Evolutionary conservation across 805 yeast genomes (phyloP).

Genomic region (Wickerhamiella qilinensis): DNA sequence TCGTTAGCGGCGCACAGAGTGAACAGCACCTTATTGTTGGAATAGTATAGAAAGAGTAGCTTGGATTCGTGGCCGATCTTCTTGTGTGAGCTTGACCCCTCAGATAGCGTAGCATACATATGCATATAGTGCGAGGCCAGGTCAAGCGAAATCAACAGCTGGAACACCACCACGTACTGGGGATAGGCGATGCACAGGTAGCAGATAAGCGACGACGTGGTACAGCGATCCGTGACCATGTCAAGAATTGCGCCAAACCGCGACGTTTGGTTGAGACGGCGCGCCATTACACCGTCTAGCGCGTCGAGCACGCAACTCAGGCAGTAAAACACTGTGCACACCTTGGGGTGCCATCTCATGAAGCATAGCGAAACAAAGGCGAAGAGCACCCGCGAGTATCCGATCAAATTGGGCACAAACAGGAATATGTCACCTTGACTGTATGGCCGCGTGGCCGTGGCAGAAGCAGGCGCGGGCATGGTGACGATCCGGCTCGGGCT

Average conservation of each 20-base stretch:
- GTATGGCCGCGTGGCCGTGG: not conserved
- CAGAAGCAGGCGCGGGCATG: not conserved
- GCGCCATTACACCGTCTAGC: constrained; percentile 88
- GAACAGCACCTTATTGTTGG: constrained; percentile 69
- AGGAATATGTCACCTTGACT: constrained; percentile 43
- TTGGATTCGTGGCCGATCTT: constrained; percentile 55
- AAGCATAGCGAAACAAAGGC: constrained; percentile 64
- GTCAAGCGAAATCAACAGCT: constrained; percentile 58
- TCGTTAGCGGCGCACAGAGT: constrained; percentile 88
- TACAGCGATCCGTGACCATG: constrained; percentile 97
- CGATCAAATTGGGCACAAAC: constrained; percentile 84
- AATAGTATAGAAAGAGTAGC: constrained; percentile 72
- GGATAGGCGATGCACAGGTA: constrained; percentile 74
- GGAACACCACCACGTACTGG: constrained; percentile 51
- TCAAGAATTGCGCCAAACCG: constrained; percentile 92
- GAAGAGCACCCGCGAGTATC: constrained; percentile 69
- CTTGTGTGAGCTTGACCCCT: constrained; percentile 75
- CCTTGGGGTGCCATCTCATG: constrained; percentile 72
- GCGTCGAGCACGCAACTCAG: constrained; percentile 89
- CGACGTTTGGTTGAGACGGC: constrained; percentile 76
- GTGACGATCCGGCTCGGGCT: not conserved
- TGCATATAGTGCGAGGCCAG: constrained; percentile 95
- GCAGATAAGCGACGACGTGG: constrained; percentile 86
- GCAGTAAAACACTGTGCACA: constrained; percentile 63
- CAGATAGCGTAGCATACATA: constrained; percentile 82